Conservation (phyloP, 2,329 filamentous ascomycete species). For the Neonectria magnoliae region DNA sequence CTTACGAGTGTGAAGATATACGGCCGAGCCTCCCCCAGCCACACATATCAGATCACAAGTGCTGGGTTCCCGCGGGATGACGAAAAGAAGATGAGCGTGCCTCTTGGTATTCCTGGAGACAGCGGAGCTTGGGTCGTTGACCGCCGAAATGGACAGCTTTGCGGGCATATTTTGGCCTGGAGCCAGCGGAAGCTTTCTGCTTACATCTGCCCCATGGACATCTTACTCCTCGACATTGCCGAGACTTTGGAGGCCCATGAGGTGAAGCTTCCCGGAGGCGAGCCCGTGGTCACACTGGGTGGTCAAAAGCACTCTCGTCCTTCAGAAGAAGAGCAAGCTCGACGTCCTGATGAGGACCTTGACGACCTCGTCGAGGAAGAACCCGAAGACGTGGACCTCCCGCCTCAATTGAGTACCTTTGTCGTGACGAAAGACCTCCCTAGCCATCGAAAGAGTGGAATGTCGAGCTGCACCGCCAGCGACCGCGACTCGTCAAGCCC, state of each 20-base stretch:
- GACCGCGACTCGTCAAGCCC: slow-evolving; percentile 41
- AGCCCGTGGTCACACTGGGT: slow-evolving; percentile 50
- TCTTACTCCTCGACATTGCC: slow-evolving; percentile 86
- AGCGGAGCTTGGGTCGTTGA: slow-evolving; percentile 94
- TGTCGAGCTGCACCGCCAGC: slow-evolving; percentile 30
- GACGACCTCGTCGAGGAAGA: slow-evolving; percentile 45
- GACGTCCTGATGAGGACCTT: slow-evolving; percentile 37
- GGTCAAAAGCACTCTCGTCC: slow-evolving; percentile 16
- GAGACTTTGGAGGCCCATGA: slow-evolving; percentile 76
- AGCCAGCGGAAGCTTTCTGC: slow-evolving; percentile 82
- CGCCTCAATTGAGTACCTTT: slow-evolving; percentile 24
- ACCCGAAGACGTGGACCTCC: slow-evolving; percentile 26
- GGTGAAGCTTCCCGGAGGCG: slow-evolving; percentile 75
- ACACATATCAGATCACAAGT: slow-evolving; percentile 70
- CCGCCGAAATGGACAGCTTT: slow-evolving; percentile 79
- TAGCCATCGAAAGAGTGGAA: slow-evolving; percentile 15
- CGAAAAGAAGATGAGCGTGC: slow-evolving; percentile 38
- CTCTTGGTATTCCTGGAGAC: slow-evolving; percentile 82
- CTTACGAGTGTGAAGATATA: slow-evolving; percentile 89
- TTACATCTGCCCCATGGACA: slow-evolving; percentile 96
- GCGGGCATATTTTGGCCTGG: slow-evolving; percentile 91
- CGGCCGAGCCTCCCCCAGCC: slow-evolving; percentile 82
- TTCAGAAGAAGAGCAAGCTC: slow-evolving; percentile 21
- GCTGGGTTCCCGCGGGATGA: slow-evolving; percentile 37
- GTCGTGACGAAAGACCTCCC: slow-evolving; percentile 18